Evolutionary conservation across 164 flowering plant genomes (phyloP), one percentile per base, ranked within the genome.

Genomic region (Hamamelis virginiana): DNA sequence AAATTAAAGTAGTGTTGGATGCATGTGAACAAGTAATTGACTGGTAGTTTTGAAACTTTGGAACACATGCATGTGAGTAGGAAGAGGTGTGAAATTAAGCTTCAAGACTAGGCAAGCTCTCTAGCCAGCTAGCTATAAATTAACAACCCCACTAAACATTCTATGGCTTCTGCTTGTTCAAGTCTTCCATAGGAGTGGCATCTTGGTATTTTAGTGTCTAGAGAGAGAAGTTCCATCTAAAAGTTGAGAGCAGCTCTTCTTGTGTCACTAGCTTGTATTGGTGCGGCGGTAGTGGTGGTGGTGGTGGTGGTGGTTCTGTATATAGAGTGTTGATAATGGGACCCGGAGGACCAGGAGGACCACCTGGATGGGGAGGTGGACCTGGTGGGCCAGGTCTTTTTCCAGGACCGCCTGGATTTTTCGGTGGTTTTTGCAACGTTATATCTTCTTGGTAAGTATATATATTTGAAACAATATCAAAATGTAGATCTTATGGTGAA

Each of bases 301-400:
- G 64, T 19, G 14, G 45, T 33, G 43, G 23, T 23, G 68, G 68
- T 25, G 56, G 67, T 0, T 45, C 59, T 25, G 68, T 45, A 26
- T 41, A 21, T 6, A 47, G 67, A 19, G 48, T 43, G 1, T n/a
- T 48, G 2, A 55, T 44, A 45, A 23, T 69, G 65, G 67, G 77
- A 46, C 73, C 73, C 2, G 77, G 77, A 26, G 77, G 77, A 62
- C 74, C 74, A 21, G 63, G 63, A 15, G 64, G 63, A 16, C 44
- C 62, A 71, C 41, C 41, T 33, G 78, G 80, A 53, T 70, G 56
- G 0, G 70, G 74, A 46, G 78, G 78, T 12, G 72, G 75, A 1
- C 64, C 64, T 4, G 65, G 65, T 62, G 65, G 72, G 15, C 56
- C 46, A 3, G 68, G 77, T 0, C 47, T 67, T 43, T 41, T 16